phyloP scores from a whole-genome alignment of 352 stramenopile genomes.

The Detonula confervacea region DNA sequence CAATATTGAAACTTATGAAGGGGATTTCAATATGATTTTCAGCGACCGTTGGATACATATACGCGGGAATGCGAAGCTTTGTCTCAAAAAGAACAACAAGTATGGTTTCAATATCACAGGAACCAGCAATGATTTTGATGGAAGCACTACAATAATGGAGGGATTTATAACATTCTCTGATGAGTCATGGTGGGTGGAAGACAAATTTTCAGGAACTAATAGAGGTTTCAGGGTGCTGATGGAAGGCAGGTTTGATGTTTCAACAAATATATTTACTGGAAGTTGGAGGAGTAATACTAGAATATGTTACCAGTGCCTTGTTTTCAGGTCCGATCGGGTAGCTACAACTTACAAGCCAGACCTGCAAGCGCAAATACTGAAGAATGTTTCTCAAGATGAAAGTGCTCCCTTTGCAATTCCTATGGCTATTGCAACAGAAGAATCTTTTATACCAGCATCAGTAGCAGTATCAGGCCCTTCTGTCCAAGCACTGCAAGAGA shows the following conservation, averaged over 20 bases:
- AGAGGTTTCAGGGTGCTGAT: constrained; percentile 38
- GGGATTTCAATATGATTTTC: constrained; percentile 27
- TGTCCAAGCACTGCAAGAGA: not conserved
- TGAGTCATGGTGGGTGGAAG: constrained; percentile 53
- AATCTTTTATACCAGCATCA: no score
- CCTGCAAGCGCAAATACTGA: constrained; percentile 6
- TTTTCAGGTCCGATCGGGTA: no score
- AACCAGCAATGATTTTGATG: constrained; percentile 27
- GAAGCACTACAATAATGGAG: constrained; percentile 23
- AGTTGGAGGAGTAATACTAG: constrained; percentile 39
- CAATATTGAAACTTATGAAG: no score
- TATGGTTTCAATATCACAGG: constrained; percentile 26
- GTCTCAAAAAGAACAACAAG: not conserved
- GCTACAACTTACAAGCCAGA: constrained; percentile 23
- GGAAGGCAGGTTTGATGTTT: constrained; percentile 44
- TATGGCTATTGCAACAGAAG: constrained; percentile 8
- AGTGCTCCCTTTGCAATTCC: no score
- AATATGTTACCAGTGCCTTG: no score
- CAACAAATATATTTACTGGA: constrained; percentile 28
- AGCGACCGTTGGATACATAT: constrained; percentile 19
- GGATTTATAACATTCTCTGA: constrained; percentile 30
- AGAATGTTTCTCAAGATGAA: no score
- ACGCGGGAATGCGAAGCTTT: not conserved
- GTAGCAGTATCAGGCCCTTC: not conserved
- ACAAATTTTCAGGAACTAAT: constrained; percentile 23